Percentiles rank a stretch among this genome's conserved stretches.
phyloP scores from a whole-genome alignment of 306 rosid species.

The Lathyrus aphaca region DNA sequence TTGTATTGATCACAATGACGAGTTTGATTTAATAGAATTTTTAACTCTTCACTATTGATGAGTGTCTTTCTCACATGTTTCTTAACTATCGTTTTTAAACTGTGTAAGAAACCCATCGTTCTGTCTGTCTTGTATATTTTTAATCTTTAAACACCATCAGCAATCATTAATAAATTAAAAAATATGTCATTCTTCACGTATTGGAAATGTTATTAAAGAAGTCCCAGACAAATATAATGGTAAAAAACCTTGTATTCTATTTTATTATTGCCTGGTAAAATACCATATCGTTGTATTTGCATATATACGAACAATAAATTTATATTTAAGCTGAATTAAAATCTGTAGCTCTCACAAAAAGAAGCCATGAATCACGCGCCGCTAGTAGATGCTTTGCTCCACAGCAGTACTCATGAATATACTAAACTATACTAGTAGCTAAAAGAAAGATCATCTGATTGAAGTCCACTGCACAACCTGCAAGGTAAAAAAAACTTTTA shows the following conservation, averaged over 20 bases:
- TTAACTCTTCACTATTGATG: no score
- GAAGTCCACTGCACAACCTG: constrained; percentile 38
- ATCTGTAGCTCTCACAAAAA: constrained; percentile 36
- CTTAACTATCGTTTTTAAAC: no score
- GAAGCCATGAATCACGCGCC: constrained; percentile 44
- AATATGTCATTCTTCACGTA: neutral
- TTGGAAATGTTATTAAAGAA: neutral
- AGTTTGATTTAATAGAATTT: no score
- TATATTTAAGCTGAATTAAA: constrained; percentile 23
- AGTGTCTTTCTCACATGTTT: no score
- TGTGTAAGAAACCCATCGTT: no score
- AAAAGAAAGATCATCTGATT: constrained; percentile 21
- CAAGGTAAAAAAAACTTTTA: constrained; percentile 10
- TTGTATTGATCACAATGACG: no score
- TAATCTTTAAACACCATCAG: neutral
- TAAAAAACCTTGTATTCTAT: constrained; percentile 22
- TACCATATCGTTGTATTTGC: constrained; percentile 36
- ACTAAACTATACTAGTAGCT: constrained; percentile 4
- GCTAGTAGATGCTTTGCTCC: constrained; percentile 46
- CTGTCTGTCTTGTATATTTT: neutral
- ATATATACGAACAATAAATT: constrained; percentile 42
- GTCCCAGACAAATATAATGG: neutral
- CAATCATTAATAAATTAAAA: neutral
- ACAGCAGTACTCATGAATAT: constrained; percentile 41
- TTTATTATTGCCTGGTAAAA: constrained; percentile 32